Percentiles rank a stretch among this genome's conserved stretches.
Conservation (phyloP, 208 protist species). For the Wallacemonas sp. region DNA sequence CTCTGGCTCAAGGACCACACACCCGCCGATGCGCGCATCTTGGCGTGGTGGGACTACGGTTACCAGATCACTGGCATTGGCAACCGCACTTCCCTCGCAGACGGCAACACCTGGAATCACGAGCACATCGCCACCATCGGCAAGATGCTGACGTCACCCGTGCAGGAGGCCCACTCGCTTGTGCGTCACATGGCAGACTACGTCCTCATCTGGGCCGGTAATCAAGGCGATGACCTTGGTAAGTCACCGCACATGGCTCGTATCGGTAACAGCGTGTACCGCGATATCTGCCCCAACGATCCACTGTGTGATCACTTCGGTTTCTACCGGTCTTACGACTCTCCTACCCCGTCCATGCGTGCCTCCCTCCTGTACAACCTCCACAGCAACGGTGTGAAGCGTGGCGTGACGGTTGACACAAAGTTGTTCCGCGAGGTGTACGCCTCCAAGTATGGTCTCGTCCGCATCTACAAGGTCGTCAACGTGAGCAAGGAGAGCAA, state of each 20-base stretch:
- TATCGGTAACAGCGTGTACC: conserved; percentile 82
- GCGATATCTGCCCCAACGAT: conserved; percentile 71
- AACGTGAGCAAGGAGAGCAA: conserved; percentile 74
- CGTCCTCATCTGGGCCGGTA: conserved; percentile 89
- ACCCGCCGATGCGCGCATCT: conserved; percentile 89
- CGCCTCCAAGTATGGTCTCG: conserved; percentile 95
- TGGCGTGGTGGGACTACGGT: conserved; percentile 99
- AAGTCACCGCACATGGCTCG: conserved; percentile 69
- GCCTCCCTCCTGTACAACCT: conserved; percentile 71
- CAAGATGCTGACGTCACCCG: conserved; percentile 80
- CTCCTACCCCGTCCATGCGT: conserved; percentile 52
- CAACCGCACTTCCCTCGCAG: conserved; percentile 95
- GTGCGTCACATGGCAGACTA: conserved; percentile 96
- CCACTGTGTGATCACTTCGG: conserved; percentile 38
- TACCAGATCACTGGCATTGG: conserved; percentile 98
- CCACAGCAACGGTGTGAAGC: not conserved
- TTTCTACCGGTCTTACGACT: conserved; percentile 8
- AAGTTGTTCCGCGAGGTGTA: conserved; percentile 87
- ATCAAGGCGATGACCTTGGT: conserved; percentile 33
- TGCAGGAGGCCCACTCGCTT: conserved; percentile 91
- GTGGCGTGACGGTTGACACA: not conserved
- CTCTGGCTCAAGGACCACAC: conserved; percentile 97
- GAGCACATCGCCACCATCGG: conserved; percentile 98
- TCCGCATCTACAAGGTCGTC: conserved; percentile 97
- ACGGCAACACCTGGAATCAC: conserved; percentile 99